Base-by-base conservation (phyloP, 257 asterid species). In the Ballota nigra region DNA sequence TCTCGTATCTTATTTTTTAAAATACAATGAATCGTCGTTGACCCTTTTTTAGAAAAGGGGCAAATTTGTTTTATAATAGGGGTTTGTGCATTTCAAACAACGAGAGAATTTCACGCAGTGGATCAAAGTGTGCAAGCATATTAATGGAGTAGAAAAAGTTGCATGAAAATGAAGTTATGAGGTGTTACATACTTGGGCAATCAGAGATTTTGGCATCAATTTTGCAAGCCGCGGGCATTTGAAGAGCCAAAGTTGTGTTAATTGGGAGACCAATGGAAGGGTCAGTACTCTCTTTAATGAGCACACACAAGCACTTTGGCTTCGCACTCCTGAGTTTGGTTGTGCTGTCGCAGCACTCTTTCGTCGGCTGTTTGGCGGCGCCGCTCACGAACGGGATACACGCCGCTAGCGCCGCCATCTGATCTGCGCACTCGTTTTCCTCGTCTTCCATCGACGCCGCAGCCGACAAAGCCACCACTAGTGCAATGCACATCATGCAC, bases 341-440 rank as follows among this genome's bases (percentile, higher is more conserved):
- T 43, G 89, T 80, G 73, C 77, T 83, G 4, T 78, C 84, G 29
- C 94, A 85, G 41, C 95, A 88, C 41, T 86, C 82, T 10, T 83
- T 78, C 1, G 88, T 81, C 0, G 95, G 95, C 72, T 72, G 77
- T 52, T 78, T 78, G 11, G 89, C 92, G 8, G 80, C 63, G 36
- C 95, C 92, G 64, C 92, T 88, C 33, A 88, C 95, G 51, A 58
- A 88, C 2, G 95, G 89, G 3, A 88, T 82, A 77, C 95, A 88
- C 23, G 91, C 16, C 16, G 88, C 89, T 22, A 88, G 75, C 72
- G 47, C 82, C 2, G 83, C 73, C 26, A 88, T 57, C 75, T 86
- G 83, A 8, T 88, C 95, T 24, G 89, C 89, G 9, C 92, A 88
- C 11, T 82, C 88, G 53, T 88, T 88, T 79, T 77, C 86, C 49